phyloP scores from a whole-genome alignment of 2,329 filamentous ascomycete genomes.

The Aspergillaceae sp. region DNA sequence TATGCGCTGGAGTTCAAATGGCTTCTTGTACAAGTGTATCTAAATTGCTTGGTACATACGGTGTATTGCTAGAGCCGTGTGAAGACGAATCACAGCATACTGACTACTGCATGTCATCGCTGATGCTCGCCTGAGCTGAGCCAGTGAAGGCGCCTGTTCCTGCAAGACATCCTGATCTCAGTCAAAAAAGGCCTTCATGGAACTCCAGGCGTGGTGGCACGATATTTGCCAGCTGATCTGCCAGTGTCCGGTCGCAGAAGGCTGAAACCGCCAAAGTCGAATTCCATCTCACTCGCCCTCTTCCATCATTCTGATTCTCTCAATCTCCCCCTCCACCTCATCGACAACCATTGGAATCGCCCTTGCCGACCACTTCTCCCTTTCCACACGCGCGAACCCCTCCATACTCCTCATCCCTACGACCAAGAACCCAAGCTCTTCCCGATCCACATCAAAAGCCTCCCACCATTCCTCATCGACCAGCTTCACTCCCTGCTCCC shows the following conservation, averaged over 20 bases:
- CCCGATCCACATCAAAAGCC: constrained; percentile 89
- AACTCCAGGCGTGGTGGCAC: too few relatives aligned
- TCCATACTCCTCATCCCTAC: constrained; percentile 75
- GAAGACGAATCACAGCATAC: too few relatives aligned
- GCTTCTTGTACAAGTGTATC: too few relatives aligned
- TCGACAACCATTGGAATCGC: constrained; percentile 52
- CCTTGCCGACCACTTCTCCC: constrained; percentile 44
- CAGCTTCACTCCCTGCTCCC: constrained; percentile 66
- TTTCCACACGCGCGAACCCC: constrained; percentile 56
- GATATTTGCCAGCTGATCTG: too few relatives aligned
- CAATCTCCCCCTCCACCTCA: constrained; percentile 53
- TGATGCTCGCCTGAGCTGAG: too few relatives aligned
- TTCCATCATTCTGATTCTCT: constrained; percentile 39
- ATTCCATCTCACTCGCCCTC: constrained; percentile 29
- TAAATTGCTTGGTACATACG: too few relatives aligned
- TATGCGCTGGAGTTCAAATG: not conserved
- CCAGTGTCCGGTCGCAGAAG: too few relatives aligned
- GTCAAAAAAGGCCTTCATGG: too few relatives aligned
- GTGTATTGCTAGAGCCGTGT: too few relatives aligned
- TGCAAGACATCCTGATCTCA: too few relatives aligned
- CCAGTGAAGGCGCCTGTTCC: too few relatives aligned
- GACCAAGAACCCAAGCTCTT: constrained; percentile 87
- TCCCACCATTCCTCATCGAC: constrained; percentile 93
- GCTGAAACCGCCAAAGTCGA: not conserved
- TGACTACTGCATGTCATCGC: too few relatives aligned